Conservation (phyloP, 441 rosid genomes). For the Daphne laureola region DNA sequence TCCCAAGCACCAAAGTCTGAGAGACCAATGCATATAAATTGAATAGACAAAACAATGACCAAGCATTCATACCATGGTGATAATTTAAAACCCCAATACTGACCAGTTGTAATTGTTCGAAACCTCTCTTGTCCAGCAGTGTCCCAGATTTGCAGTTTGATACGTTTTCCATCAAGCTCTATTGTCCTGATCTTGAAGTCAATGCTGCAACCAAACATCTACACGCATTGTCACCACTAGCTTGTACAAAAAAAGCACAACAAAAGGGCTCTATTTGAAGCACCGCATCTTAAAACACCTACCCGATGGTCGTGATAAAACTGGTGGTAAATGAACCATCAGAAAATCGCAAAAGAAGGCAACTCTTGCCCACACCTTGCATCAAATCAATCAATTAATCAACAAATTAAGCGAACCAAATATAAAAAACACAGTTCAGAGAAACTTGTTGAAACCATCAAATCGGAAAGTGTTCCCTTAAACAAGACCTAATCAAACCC, state of each 20-base stretch:
- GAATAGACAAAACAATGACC: too few species aligned
- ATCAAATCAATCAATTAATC: conserved; percentile 6
- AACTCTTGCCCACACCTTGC: conserved; percentile 99
- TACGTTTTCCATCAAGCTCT: conserved; percentile 1
- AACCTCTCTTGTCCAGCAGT: conserved; percentile 3
- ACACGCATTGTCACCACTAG: too few species aligned
- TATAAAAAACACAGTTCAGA: conserved; percentile 10
- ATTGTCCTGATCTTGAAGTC: neutral
- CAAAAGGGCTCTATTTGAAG: neutral
- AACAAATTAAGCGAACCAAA: too few species aligned
- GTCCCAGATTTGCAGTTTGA: conserved; percentile 1
- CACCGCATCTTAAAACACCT: conserved; percentile 14
- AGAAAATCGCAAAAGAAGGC: conserved; percentile 96
- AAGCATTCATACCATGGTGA: too few species aligned
- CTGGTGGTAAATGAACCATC: conserved; percentile 98
- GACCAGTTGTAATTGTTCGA: neutral
- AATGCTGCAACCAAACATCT: neutral
- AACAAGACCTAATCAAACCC: neutral
- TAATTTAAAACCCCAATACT: too few species aligned
- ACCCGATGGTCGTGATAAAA: conserved; percentile 97
- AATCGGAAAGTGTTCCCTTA: too few species aligned
- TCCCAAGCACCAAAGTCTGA: too few species aligned
- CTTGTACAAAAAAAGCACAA: neutral
- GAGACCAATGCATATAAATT: too few species aligned
- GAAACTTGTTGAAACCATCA: conserved; percentile 8